phyloP scores from a whole-genome alignment of 2,329 filamentous ascomycete species.

The Alternaria sp. region DNA sequence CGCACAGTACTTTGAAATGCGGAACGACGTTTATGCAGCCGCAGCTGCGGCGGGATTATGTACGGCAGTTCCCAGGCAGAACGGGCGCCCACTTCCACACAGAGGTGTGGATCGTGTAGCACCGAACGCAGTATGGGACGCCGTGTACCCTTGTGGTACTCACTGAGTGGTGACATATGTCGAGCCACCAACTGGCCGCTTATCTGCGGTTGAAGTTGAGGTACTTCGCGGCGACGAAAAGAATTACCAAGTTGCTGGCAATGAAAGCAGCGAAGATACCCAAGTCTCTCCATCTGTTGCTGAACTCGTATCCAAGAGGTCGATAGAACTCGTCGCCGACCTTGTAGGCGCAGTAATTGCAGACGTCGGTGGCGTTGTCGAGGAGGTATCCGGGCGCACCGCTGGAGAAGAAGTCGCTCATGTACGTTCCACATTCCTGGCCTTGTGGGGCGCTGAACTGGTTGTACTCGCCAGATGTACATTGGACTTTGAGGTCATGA shows the following conservation, averaged over 20 bases:
- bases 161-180: not conserved
- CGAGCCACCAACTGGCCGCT: not conserved
- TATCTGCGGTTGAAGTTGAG: slow-evolving; percentile 54
- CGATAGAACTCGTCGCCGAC: slow-evolving; percentile 81
- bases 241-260: slow-evolving; percentile 73
- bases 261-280: slow-evolving; percentile 81
- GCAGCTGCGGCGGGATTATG: not conserved
- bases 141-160: not conserved
- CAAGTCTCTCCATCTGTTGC: slow-evolving; percentile 78
- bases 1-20: not conserved
- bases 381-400: slow-evolving; percentile 77
- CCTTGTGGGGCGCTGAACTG: slow-evolving; percentile 70
- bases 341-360: slow-evolving; percentile 82
- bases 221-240: slow-evolving; percentile 63
- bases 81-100: not conserved
- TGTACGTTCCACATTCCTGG: slow-evolving; percentile 76
- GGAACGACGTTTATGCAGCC: not conserved
- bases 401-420: slow-evolving; percentile 69
- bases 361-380: slow-evolving; percentile 68
- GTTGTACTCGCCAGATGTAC: slow-evolving; percentile 68
- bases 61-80: not conserved
- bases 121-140: not conserved
- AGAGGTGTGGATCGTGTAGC: not conserved
- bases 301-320: slow-evolving; percentile 69
- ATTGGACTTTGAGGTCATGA: slow-evolving; percentile 68